Evolutionary conservation across 176 grass and related monocot genomes (phyloP).

Genomic region (Juncus inflexus): DNA sequence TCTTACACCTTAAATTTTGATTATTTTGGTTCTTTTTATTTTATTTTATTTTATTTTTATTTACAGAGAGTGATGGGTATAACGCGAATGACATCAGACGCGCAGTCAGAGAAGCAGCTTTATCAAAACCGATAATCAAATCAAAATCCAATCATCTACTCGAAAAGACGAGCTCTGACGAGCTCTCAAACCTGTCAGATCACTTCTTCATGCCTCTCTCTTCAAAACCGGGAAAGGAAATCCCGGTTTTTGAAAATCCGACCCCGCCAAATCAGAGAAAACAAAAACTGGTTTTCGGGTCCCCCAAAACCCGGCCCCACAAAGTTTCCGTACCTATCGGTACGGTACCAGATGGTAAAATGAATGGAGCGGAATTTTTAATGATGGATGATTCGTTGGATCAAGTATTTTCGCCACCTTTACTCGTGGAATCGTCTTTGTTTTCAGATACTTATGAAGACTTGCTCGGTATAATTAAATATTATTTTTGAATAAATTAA

Average conservation of each 20-base stretch:
- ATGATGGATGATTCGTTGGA: conserved; percentile 73
- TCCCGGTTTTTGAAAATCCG: conserved; percentile 33
- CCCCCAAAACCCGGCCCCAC: conserved; percentile 33
- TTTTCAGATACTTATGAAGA: conserved; percentile 81
- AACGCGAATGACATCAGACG: conserved; percentile 64
- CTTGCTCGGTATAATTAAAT: conserved; percentile 69
- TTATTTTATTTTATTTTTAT: conserved; percentile 13
- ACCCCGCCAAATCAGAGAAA: conserved; percentile 43
- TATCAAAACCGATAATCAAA: conserved; percentile 58
- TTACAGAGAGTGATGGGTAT: conserved; percentile 55
- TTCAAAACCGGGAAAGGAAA: conserved; percentile 41
- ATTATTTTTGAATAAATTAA: not conserved
- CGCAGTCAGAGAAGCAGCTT: conserved; percentile 86
- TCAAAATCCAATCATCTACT: conserved; percentile 33
- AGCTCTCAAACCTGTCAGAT: conserved; percentile 43
- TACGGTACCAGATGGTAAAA: conserved; percentile 39
- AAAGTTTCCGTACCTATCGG: conserved; percentile 33
- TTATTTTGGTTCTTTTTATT: no score
- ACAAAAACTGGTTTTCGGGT: conserved; percentile 41
- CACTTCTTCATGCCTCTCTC: conserved; percentile 86
- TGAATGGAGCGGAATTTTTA: conserved; percentile 35
- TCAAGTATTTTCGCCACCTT: conserved; percentile 91
- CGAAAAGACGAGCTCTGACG: conserved; percentile 41
- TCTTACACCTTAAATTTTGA: no score
- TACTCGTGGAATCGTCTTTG: conserved; percentile 70